Evolutionary conservation across 176 grass and related monocot species (phyloP), one percentile per base, ranked within the genome.

Genomic region (Panicum miliaceum): DNA sequence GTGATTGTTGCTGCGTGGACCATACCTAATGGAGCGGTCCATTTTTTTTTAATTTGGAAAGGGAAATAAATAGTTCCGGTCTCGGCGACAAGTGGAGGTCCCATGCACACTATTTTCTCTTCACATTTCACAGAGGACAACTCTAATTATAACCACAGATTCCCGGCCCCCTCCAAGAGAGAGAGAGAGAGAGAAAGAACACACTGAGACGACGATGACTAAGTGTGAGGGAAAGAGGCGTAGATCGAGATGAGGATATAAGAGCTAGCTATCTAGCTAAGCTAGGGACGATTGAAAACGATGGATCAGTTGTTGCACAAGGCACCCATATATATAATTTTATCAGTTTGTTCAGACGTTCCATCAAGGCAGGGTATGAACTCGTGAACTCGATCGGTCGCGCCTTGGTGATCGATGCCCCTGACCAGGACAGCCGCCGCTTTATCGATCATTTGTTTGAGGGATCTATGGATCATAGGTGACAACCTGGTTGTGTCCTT

Each of bases 401-500:
- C 22, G 26, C 65, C 57, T 78, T 11, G 11, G 3, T 11, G 11
- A 12, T 20, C 59, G 79, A 60, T 77, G 52, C 36, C 29, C 29
- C 9, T 14, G 36, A 73, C 78, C 88, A n/a, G 47, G 64, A 71
- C 46, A 10, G 41, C 77, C 54, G 8, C 36, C 56, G 45, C 46
- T 46, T 12, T 8, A 7, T 41, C 7, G n/a, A 41, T 41, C 8
- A 5, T 8, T 41, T 41, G 40, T 14, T 32, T 32, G 40, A 45
- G 51, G 62, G 66, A 90, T 60, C 51, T 73, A 73, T 61, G 29
- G 67, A 68, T n/a, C n/a, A n/a, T 74, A 43, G 74, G 41, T 75
- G 84, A 68, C 84, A 67, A 68, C 48, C 63, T 80, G 41, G 11
- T 74, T 43, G n/a, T 15, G 84, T 90, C 75, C 59, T 79, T 83